Evolutionary conservation across 192 early-diverging fungal genomes (phyloP), one percentile per base, ranked within the genome.

Genomic region (Backusella parvicylindrica): DNA sequence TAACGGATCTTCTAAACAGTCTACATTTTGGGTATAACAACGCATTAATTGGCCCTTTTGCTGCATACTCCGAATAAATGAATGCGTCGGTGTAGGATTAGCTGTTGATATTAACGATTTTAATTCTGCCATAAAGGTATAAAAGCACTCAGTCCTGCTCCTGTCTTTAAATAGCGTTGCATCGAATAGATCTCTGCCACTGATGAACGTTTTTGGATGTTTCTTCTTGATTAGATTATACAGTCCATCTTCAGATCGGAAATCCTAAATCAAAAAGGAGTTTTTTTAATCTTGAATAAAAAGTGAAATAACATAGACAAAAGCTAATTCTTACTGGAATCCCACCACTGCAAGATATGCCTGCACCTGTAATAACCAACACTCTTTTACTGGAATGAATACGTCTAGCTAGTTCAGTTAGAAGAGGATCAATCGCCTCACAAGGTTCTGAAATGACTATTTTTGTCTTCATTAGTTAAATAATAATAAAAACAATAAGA

Each of bases 11-110:
- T 99, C 97, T 13, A 99, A 84, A 75, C 93, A 91, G 75, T 99
- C 98, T 72, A 98, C 98, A 81, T 99, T 99, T 83, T 97, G 97
- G 15, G 98, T 98, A 69, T 99, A 99, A 80, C 94, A 96, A 6
- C 98, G 83, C 28, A 96, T 73, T 9, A 99, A 87, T 81, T 94
- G 92, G 18, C 92, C 91, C 8, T 81, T 78, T 26, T 93, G 89
- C 23, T 92, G 86, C 2, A 99, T 79, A 53, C 85, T 77, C 65
- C 91, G 91, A 74, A 99, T 89, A 76, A 98, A 98, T 36, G 82
- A 72, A 80, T 99, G 98, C 6, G 97, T 95, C 1, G 88, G 90
- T 6, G 98, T 96, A 28, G 89, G 86, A 31, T 83, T 81, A 3
- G 97, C 97, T 64, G 87, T 85, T 64, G 87, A 84, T 23, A 93